These are phyloP conservation scores for Solanum okadae DNA, from an alignment of 257 asterid species.

Conservation along the genomic window DNA sequence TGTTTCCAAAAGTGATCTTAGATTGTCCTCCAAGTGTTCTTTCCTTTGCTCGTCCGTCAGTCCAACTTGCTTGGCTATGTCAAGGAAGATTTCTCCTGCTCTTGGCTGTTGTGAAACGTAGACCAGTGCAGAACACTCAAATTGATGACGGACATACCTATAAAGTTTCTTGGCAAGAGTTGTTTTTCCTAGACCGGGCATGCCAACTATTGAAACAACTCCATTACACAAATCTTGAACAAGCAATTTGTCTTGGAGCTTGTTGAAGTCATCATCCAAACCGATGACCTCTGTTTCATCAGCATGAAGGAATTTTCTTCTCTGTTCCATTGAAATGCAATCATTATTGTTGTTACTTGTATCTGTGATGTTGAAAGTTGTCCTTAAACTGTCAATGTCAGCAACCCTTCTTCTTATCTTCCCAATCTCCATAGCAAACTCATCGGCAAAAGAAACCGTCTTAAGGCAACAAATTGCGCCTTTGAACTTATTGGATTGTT, in stretches of 20 bases:
- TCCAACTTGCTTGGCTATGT: no score
- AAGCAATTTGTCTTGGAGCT: not conserved
- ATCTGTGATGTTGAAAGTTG: not conserved
- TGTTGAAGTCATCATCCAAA: not conserved
- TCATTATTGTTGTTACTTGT: not conserved
- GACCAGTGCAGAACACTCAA: no score
- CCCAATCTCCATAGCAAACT: not conserved
- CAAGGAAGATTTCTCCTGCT: no score
- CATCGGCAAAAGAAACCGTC: not conserved
- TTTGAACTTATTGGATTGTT: not conserved
- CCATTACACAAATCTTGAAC: not conserved
- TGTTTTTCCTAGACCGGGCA: no score
- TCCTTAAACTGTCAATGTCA: not conserved
- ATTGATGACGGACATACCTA: no score
- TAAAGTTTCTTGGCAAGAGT: no score
- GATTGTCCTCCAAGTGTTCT: no score
- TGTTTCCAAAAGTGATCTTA: no score
- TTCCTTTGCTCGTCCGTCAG: no score
- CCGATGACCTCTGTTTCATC: conserved; percentile 1
- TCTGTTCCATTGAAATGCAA: not conserved
- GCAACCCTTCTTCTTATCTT: not conserved
- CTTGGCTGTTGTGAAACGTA: no score
- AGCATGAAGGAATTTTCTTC: not conserved
- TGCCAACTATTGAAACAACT: no score
- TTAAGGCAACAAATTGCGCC: not conserved